Base-by-base conservation (phyloP, 2,329 filamentous ascomycete species). In the Pseudocercospora vitis region DNA sequence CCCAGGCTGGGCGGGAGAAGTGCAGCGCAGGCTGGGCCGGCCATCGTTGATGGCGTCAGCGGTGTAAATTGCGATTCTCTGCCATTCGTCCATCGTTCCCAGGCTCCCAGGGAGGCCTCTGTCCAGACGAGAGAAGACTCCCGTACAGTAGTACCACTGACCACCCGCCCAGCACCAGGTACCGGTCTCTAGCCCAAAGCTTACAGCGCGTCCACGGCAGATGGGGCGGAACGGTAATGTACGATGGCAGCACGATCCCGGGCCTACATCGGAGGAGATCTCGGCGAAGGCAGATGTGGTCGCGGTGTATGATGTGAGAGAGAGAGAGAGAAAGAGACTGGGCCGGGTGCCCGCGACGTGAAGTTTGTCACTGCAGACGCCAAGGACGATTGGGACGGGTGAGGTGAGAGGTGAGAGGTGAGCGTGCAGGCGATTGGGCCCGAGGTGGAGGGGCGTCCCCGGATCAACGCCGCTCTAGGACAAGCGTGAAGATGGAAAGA, bases 1-100 rank as follows among this genome's bases (percentile, higher is more conserved):
- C 8, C 14, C 33, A 37, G n/a, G 16, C 33, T 37, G n/a, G 45
- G 26, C 48, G 42, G 37, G 39, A 49, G 52, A 47, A 50, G 39
- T 40, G 48, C 48, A 23, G 16, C 11, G 48, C 37, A 18, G 21
- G 44, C 19, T 42, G 48, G 47, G 40, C 48, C 48, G 40, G 40
- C 52, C 39, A 39, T 16, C 31, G 19, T 48, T 19, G 49, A 29
- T 55, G 52, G 52, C 32, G 21, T 28, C 18, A 39, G 32, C 23
- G 21, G 16, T 32, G 35, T 18, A 51, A 47, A 55, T 55, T 55
- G 48, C 52, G 48, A 55, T 55, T 19, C 48, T 19, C 47, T 31
- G 16, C 16, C 31, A 14, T 14, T 31, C 14, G 21, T n/a, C 16
- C 12, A n/a, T 31, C 12, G n/a, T n/a, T n/a, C n/a, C n/a, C n/a